A percentile compares a stretch with the other conserved stretches of the same genome.
These are phyloP conservation scores for Boletellus sp. DNA, from an alignment of 768 basidiomycete species.

Conservation along the genomic window DNA sequence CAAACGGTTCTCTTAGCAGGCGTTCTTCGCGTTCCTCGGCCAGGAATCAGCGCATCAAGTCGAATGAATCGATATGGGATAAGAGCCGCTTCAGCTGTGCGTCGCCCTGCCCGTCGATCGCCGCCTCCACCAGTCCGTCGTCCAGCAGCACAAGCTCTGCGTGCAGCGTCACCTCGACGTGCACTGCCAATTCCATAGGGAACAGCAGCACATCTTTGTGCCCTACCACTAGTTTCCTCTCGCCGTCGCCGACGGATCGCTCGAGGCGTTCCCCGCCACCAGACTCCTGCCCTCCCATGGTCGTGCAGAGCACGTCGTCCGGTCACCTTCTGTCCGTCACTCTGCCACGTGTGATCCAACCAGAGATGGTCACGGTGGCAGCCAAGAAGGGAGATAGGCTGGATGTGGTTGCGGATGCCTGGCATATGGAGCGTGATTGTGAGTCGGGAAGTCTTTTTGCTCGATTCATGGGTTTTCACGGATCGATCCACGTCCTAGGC, in stretches of 20 bases:
- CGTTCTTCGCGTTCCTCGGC: conserved; percentile 30
- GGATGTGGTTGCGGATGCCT: conserved; percentile 57
- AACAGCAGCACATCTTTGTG: conserved; percentile 11
- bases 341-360: conserved; percentile 45
- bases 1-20: conserved; percentile 24
- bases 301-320: conserved; percentile 37
- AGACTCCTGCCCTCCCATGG: conserved; percentile 41
- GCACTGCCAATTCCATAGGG: conserved; percentile 15
- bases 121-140: conserved; percentile 19
- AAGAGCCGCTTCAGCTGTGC: conserved; percentile 28
- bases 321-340: conserved; percentile 46
- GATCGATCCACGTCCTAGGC: conserved; percentile 31
- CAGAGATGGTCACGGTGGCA: conserved; percentile 63
- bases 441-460: conserved; percentile 26
- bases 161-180: conserved; percentile 24
- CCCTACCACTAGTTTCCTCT: conserved; percentile 13
- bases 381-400: conserved; percentile 58
- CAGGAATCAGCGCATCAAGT: conserved; percentile 23
- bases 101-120: conserved; percentile 28
- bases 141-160: conserved; percentile 24
- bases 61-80: conserved; percentile 27
- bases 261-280: conserved; percentile 30
- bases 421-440: conserved; percentile 60
- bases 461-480: background rate
- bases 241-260: conserved; percentile 30